Evolutionary conservation across 495 filamentous ascomycete genomes (phyloP), one percentile per base, ranked within the genome.

Genomic region (Neurospora sp.): DNA sequence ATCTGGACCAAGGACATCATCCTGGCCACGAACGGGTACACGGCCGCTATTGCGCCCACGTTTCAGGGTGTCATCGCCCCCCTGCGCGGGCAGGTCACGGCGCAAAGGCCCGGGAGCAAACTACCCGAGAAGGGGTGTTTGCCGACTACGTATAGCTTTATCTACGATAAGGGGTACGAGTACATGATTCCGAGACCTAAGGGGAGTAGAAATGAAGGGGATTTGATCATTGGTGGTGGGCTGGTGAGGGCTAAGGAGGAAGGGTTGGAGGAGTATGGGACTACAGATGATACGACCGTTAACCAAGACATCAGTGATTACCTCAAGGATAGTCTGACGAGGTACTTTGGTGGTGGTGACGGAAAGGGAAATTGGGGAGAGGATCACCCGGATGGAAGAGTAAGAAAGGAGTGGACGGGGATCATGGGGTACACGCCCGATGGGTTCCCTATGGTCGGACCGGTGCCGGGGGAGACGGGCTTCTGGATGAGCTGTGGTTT

Each of bases 11-110:
- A 73, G 35, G 86, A 84, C 61, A 83, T 93, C 3, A 83, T 93
- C 10, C 78, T 92, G 68, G 92, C 91, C 37, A 93, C 90, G 40
- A 94, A 94, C 72, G 92, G 89, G 31, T 93, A 93, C 75, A 89
- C 90, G 3, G 87, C 89, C 2, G 82, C 81, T 18, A 79, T 93
- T 14, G 83, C 87, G 48, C 84, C 86, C 5, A 59, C 39, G 22
- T 87, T 93, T 70, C 85, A 86, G 71, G 85, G 87, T n/a, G 75
- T 85, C 20, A 88, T 93, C 68, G 86, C 93, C 5, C 91, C 91
- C 1, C 79, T 92, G 20, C 85, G 90, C 37, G 89, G 89, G n/a
- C 90, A 91, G 73, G 87, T 93, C 68, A 87, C 87, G 0, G 88
- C 89, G 8, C 91, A 90, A 61, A 78, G 87, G 5, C 87, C 87